These are phyloP conservation scores for Sarocladiaceae sp. DNA, from an alignment of 2,329 filamentous ascomycete genomes.

Conservation along the genomic window DNA sequence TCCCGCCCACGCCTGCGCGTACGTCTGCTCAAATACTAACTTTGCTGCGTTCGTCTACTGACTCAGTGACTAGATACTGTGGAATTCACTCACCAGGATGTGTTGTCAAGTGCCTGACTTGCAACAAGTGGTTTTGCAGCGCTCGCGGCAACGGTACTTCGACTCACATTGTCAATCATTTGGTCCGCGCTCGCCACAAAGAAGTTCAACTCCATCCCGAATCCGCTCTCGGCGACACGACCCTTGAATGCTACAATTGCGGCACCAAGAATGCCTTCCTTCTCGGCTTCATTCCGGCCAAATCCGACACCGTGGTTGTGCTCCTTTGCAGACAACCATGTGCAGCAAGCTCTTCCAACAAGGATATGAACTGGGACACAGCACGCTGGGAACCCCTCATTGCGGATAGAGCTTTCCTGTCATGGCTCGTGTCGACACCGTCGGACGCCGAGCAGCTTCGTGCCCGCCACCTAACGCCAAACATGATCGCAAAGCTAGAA, in stretches of 20 bases:
- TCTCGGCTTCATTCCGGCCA: slow-evolving; percentile 95
- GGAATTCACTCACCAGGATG: slow-evolving; percentile 94
- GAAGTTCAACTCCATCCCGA: slow-evolving; percentile 95
- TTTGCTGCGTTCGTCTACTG: background rate
- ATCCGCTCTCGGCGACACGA: slow-evolving; percentile 90
- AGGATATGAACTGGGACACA: slow-evolving; percentile 99
- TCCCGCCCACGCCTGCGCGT: slow-evolving; percentile 93
- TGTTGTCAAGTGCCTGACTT: slow-evolving; percentile 93
- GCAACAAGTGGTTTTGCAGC: slow-evolving; percentile 99
- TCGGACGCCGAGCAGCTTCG: slow-evolving; percentile 95
- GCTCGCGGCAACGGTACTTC: slow-evolving; percentile 94
- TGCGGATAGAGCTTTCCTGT: slow-evolving; percentile 89
- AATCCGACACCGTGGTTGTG: slow-evolving; percentile 97
- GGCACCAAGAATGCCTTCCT: slow-evolving; percentile 99
- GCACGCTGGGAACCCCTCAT: slow-evolving; percentile 97
- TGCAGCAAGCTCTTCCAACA: slow-evolving; percentile 88
- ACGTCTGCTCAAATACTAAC: slow-evolving; percentile 32
- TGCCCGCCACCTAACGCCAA: slow-evolving; percentile 85
- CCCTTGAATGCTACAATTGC: slow-evolving; percentile 98
- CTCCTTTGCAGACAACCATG: slow-evolving; percentile 95
- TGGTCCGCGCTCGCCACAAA: slow-evolving; percentile 95
- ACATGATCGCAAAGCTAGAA: slow-evolving; percentile 93
- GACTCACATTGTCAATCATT: slow-evolving; percentile 96
- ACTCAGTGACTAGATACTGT: slow-evolving; percentile 64
- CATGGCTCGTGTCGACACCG: slow-evolving; percentile 87